Evolutionary conservation across 345 rosid species (phyloP), one percentile per base, ranked within the genome.

Genomic region (Mallotus nudiflorus): DNA sequence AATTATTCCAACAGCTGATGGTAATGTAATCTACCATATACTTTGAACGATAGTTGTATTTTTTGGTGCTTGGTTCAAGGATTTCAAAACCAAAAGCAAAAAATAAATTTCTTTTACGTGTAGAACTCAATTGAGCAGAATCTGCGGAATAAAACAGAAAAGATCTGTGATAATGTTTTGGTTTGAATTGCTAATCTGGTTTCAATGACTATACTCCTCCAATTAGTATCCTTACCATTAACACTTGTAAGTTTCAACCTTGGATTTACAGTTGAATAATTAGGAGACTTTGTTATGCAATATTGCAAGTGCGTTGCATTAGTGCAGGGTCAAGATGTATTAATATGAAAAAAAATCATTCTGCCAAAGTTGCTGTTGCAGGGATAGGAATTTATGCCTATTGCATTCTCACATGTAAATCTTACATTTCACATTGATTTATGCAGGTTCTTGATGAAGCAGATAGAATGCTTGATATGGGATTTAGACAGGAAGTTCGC

Each of bases 381-480:
- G 44, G 29, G 19, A 22, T 40, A 1, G 37, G 6, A 33, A 3
- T 14, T 27, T 13, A n/a, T n/a, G n/a, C n/a, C n/a, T n/a, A n/a
- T n/a, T 20, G 9, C 51, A 0, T 5, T 44, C 0, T 25, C 35
- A 44, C 40, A 29, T 29, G 7, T 1, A 5, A 31, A 20, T 57
- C 7, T 57, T 57, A 5, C 9, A 28, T 28, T 27, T 56, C 19
- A 42, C 42, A 3, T 67, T 18, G 37, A 45, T 57, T 67, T 69
- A 59, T 85, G 44, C 72, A 95, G 97, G 99, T 95, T 37, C 87
- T 95, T 57, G 99, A 95, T 79, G 99, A 95, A 84, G 97, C 99
- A 19, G 99, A 95, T 84, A 80, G 97, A 79, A 95, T 95, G 99
- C 99, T 95, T 80, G 99, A 95, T 82, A 84, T 95, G 99, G 97